Percentiles rank a stretch among this genome's conserved stretches.
Conservation (phyloP, 768 basidiomycete genomes). For the Crassisporium funariophilum region DNA sequence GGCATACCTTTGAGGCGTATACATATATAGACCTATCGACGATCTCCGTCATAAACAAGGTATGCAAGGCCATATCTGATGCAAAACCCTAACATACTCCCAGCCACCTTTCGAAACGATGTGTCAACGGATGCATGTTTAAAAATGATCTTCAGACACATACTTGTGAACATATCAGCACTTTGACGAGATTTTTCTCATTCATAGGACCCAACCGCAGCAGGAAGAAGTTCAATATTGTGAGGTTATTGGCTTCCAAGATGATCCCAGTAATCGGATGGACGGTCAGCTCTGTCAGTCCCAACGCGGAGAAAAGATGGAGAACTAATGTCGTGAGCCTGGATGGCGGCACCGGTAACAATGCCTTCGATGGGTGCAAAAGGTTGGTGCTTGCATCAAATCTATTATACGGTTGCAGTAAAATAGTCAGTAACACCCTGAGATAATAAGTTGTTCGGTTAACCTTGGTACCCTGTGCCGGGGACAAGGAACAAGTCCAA, state of each 20-base stretch:
- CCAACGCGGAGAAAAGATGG: conserved; percentile 57
- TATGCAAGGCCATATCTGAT: conserved; percentile 90
- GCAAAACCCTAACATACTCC: conserved; percentile 81
- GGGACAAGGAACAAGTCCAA: conserved; percentile 92
- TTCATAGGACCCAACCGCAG: conserved; percentile 81
- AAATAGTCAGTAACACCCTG: conserved; percentile 3
- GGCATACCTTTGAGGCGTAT: too few species aligned
- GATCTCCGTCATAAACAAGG: conserved; percentile 89
- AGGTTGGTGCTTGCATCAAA: conserved; percentile 75
- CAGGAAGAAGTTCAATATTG: conserved; percentile 86
- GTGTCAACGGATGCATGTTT: conserved; percentile 7
- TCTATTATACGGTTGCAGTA: conserved; percentile 39
- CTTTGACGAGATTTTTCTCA: conserved; percentile 77
- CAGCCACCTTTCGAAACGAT: conserved; percentile 50
- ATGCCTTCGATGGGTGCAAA: conserved; percentile 74
- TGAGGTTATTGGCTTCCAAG: conserved; percentile 81
- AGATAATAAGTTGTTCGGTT: conserved; percentile 20
- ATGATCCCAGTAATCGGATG: conserved; percentile 60
- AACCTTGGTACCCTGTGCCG: conserved; percentile 92
- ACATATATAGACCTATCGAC: conserved; percentile 43
- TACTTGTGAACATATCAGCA: conserved; percentile 77
- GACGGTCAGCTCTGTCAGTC: conserved; percentile 65
- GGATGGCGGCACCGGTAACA: conserved; percentile 62
- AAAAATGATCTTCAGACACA: conserved; percentile 17
- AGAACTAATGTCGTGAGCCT: conserved; percentile 56